Conservation (phyloP, 2,329 filamentous ascomycete genomes). For the Tolypocladium cylindrosporum region DNA sequence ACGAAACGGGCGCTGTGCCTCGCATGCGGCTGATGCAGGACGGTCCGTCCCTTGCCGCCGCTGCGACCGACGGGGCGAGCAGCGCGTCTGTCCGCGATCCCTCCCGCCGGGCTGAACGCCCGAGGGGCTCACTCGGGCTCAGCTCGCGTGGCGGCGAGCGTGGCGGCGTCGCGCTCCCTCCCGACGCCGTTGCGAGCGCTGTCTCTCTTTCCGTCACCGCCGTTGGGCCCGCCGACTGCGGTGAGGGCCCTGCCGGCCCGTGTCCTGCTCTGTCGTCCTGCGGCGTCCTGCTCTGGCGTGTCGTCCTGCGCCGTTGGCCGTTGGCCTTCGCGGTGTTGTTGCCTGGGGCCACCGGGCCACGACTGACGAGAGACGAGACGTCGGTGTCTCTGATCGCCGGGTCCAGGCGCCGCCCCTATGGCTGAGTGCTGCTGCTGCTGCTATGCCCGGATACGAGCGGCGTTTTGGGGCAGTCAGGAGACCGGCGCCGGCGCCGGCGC, state of each 20-base stretch:
- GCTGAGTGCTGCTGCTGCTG: background rate
- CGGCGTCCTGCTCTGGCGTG: background rate
- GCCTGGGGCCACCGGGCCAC: background rate
- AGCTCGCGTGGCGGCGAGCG: background rate
- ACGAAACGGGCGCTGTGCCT: background rate
- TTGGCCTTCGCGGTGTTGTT: too few relatives aligned
- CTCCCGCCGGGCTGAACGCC: background rate
- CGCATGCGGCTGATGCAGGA: background rate
- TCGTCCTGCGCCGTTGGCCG: background rate
- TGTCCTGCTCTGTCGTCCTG: background rate
- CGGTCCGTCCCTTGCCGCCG: background rate
- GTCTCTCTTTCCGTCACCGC: background rate
- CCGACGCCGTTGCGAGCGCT: background rate
- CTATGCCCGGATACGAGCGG: background rate
- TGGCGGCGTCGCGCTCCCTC: too few relatives aligned
- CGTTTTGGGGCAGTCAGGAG: background rate
- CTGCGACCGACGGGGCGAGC: background rate
- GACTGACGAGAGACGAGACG: background rate
- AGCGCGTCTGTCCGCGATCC: background rate
- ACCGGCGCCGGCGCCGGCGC: background rate
- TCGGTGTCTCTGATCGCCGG: background rate
- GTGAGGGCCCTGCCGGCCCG: background rate
- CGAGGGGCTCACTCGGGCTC: background rate
- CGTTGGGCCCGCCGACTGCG: background rate
- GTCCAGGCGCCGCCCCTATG: background rate